phyloP scores from a whole-genome alignment of 2,329 filamentous ascomycete species.

The Sclerotinia glacialis region DNA sequence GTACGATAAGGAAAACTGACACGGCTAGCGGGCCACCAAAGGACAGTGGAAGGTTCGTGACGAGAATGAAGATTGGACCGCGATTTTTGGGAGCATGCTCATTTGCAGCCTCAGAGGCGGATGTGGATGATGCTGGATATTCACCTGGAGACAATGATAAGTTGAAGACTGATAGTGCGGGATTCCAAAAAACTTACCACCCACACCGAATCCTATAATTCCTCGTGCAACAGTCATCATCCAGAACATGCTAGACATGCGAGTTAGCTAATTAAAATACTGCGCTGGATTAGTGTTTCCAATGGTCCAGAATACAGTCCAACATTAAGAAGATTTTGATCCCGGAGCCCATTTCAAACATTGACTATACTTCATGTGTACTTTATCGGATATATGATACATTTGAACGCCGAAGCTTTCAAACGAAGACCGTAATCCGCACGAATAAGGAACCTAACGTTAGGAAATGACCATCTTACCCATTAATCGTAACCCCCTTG shows the following conservation, averaged over 20 bases:
- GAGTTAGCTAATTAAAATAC: not conserved
- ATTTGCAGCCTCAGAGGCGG: slow-evolving; percentile 49
- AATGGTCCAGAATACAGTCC: not conserved
- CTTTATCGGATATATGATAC: too few species aligned
- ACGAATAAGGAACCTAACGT: too few species aligned
- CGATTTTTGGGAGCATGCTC: slow-evolving; percentile 44
- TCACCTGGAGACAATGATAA: slow-evolving; percentile 38
- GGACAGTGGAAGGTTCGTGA: slow-evolving; percentile 46
- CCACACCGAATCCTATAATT: slow-evolving; percentile 48
- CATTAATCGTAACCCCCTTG: slow-evolving; percentile 45
- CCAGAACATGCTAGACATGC: slow-evolving; percentile 47
- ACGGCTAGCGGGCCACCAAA: slow-evolving; percentile 46
- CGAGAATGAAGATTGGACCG: slow-evolving; percentile 47
- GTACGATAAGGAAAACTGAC: slow-evolving; percentile 47
- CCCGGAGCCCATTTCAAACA: too few species aligned
- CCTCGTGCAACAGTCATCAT: slow-evolving; percentile 51
- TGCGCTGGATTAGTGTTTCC: not conserved
- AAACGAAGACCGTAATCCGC: too few species aligned
- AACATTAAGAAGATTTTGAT: not conserved
- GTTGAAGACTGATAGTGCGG: not conserved
- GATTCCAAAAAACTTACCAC: slow-evolving; percentile 36
- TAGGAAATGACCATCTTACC: slow-evolving; percentile 9
- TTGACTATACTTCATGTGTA: too few species aligned
- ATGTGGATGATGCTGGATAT: slow-evolving; percentile 49
- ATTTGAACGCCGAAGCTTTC: too few species aligned